Conservation (phyloP, 2,329 filamentous ascomycete genomes). For the Stachybotrys echinatus region DNA sequence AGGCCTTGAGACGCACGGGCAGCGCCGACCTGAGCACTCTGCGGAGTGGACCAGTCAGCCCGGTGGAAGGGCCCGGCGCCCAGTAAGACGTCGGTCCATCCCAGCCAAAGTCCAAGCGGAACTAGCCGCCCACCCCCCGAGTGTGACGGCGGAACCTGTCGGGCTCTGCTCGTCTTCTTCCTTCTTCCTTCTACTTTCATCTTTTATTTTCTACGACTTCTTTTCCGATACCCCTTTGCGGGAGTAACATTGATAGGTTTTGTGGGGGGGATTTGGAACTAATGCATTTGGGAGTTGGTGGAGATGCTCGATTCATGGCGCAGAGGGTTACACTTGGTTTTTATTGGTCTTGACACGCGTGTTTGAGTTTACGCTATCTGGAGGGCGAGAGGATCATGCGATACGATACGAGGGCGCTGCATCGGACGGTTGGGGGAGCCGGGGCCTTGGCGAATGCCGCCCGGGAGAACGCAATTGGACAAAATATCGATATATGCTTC, state of each 20-base stretch:
- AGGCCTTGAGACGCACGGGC: slow-evolving; percentile 78
- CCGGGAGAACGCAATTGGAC: too few species aligned
- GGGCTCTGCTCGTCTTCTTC: too few species aligned
- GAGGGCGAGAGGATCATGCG: too few species aligned
- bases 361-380: not conserved
- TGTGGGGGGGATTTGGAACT: slow-evolving; percentile 15
- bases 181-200: slow-evolving; percentile 7
- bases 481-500: not conserved
- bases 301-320: slow-evolving; percentile 18
- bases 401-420: too few species aligned
- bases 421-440: too few species aligned
- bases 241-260: slow-evolving; percentile 13
- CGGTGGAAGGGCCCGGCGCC: slow-evolving; percentile 35
- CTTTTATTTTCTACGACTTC: slow-evolving; percentile 14
- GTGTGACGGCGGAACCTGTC: too few species aligned
- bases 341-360: slow-evolving; percentile 9
- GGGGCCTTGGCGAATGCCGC: too few species aligned
- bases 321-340: slow-evolving; percentile 3
- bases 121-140: too few species aligned
- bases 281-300: slow-evolving; percentile 20
- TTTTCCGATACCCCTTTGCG: slow-evolving; percentile 8
- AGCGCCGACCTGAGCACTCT: slow-evolving; percentile 68
- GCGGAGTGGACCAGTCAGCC: slow-evolving; percentile 54
- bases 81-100: not conserved
- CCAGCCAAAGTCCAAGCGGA: too few species aligned